Conservation (phyloP, 768 basidiomycete genomes). For the Xerocomellus intermedius region DNA sequence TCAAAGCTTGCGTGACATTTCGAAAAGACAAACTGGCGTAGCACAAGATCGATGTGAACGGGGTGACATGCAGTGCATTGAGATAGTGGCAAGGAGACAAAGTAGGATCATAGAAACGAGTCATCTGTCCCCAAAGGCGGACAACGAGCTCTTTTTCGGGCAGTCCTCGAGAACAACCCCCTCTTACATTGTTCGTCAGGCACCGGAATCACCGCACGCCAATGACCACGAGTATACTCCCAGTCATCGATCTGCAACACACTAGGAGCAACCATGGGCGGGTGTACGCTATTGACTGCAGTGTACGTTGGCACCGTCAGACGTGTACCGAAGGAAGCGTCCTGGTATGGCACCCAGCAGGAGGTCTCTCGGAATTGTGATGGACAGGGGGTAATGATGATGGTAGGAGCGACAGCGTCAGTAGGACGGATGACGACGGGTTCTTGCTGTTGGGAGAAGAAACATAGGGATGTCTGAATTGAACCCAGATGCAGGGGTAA, state of each 20-base stretch:
- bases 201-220: slow-evolving; percentile 32
- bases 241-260: slow-evolving; percentile 38
- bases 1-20: background rate
- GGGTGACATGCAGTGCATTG: background rate
- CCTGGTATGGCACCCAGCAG: slow-evolving; percentile 52
- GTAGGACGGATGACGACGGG: slow-evolving; percentile 33
- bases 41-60: background rate
- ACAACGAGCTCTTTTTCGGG: slow-evolving; percentile 3
- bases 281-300: too few relatives aligned
- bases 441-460: slow-evolving; percentile 8
- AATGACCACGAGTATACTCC: slow-evolving; percentile 11
- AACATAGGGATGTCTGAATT: background rate
- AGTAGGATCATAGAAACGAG: slow-evolving; percentile 2
- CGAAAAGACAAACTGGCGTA: background rate
- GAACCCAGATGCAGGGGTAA: background rate
- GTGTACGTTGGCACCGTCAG: slow-evolving; percentile 30
- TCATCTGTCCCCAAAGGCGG: background rate
- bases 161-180: slow-evolving; percentile 41
- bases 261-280: slow-evolving; percentile 20
- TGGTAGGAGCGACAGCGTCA: slow-evolving; percentile 44
- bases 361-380: slow-evolving; percentile 16
- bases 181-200: slow-evolving; percentile 45
- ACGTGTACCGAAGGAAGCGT: slow-evolving; percentile 49
- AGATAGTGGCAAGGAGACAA: slow-evolving; percentile 1
- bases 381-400: slow-evolving; percentile 50